Evolutionary conservation across 805 yeast species (phyloP).

Genomic region (Cyberlindnera nakhonratchasimensis): DNA sequence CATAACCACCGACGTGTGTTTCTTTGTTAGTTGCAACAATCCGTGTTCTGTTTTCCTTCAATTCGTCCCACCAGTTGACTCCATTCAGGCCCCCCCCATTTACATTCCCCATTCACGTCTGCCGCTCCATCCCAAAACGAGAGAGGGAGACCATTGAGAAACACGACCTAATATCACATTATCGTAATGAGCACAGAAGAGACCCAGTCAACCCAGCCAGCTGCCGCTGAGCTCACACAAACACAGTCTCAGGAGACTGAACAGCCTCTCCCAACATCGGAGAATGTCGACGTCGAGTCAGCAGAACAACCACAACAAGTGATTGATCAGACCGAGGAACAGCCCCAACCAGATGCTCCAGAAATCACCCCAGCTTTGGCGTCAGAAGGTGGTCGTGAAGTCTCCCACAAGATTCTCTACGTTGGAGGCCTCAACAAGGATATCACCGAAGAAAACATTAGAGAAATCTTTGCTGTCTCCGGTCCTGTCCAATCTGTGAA

Average conservation of each 20-base stretch:
- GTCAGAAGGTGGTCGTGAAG: slow-evolving; percentile 75
- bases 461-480: slow-evolving; percentile 57
- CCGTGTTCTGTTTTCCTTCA: not conserved
- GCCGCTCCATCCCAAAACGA: not conserved
- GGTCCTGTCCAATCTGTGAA: slow-evolving; percentile 65
- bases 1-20: no score
- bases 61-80: no score
- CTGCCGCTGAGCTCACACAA: slow-evolving; percentile 3
- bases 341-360: slow-evolving; percentile 10
- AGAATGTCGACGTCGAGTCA: not conserved
- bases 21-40: no score
- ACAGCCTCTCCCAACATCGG: not conserved
- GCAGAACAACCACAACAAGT: not conserved
- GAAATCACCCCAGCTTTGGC: slow-evolving; percentile 62
- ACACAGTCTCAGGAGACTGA: slow-evolving; percentile 1
- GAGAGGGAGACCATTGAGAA: not conserved
- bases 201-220: not conserved
- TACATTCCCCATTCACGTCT: not conserved
- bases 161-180: not conserved
- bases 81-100: not conserved
- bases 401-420: slow-evolving; percentile 67
- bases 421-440: slow-evolving; percentile 71
- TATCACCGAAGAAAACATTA: slow-evolving; percentile 59
- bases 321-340: not conserved
- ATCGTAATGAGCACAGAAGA: slow-evolving; percentile 11